These are phyloP conservation scores for Neostapfia colusana DNA, from an alignment of 176 grass and related monocot species.

Conservation along the genomic window DNA sequence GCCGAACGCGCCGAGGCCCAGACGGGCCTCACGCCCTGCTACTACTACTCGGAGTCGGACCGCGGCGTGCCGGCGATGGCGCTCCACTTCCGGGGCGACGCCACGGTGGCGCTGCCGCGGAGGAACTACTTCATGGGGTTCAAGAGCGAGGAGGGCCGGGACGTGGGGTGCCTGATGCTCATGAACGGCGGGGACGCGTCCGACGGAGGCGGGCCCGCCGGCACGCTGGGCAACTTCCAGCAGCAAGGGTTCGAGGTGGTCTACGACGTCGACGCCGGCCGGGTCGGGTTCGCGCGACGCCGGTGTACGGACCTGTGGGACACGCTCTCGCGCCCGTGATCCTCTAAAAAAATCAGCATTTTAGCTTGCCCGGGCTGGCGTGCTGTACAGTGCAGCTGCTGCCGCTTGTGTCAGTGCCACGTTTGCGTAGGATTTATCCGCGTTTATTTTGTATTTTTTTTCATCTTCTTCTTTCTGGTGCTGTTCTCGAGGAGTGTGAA, in stretches of 20 bases:
- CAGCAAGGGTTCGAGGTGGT: slow-evolving; percentile 97
- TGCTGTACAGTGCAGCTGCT: slow-evolving; percentile 8
- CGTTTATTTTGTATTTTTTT: background rate
- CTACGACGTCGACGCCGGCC: slow-evolving; percentile 68
- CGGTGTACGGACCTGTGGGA: slow-evolving; percentile 80
- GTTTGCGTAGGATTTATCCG: background rate
- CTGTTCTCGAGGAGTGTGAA: background rate
- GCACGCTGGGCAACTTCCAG: slow-evolving; percentile 96
- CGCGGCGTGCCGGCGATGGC: slow-evolving; percentile 52
- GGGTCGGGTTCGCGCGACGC: slow-evolving; percentile 82
- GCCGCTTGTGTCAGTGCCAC: background rate
- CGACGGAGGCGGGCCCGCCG: slow-evolving; percentile 61
- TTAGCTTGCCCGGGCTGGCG: slow-evolving; percentile 1
- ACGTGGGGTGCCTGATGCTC: slow-evolving; percentile 81
- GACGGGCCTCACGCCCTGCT: slow-evolving; percentile 69
- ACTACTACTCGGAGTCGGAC: slow-evolving; percentile 46
- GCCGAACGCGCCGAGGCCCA: slow-evolving; percentile 40
- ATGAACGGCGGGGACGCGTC: slow-evolving; percentile 48
- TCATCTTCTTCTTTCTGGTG: background rate
- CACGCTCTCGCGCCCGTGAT: slow-evolving; percentile 60
- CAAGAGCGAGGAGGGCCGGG: slow-evolving; percentile 43
- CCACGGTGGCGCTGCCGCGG: slow-evolving; percentile 70
- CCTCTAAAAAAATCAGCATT: no score
- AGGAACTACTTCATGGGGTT: slow-evolving; percentile 92
- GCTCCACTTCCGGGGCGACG: slow-evolving; percentile 76